These are phyloP conservation scores for Scedosporium boydii DNA, from an alignment of 2,329 filamentous ascomycete species.

Conservation along the genomic window DNA sequence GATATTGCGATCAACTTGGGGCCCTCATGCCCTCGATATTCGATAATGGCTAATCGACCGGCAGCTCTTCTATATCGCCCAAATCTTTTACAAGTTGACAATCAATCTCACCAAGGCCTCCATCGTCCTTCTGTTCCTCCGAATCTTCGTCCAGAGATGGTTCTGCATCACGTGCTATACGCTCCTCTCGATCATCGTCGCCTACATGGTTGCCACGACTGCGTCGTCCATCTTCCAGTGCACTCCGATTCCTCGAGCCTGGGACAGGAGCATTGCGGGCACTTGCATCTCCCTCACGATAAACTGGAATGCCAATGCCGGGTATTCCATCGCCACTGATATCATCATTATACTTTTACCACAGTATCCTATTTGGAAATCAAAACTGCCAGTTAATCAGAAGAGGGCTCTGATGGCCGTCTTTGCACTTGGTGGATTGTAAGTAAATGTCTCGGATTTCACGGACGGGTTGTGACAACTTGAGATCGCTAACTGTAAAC, in stretches of 20 bases:
- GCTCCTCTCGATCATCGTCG: constrained; percentile 30
- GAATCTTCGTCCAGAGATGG: constrained; percentile 38
- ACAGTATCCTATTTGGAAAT: constrained; percentile 33
- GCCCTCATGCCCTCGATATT: too few relatives aligned
- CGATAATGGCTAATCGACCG: constrained; percentile 1
- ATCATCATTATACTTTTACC: constrained; percentile 35
- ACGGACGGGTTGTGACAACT: too few relatives aligned
- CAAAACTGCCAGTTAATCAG: constrained; percentile 29
- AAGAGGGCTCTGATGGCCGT: constrained; percentile 31
- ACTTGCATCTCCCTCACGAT: constrained; percentile 34
- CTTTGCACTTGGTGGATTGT: constrained; percentile 33
- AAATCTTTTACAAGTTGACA: constrained; percentile 44
- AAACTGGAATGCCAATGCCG: constrained; percentile 40
- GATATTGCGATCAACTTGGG: too few relatives aligned
- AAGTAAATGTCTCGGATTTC: constrained; percentile 15
- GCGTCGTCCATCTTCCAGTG: constrained; percentile 40
- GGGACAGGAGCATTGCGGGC: constrained; percentile 30
- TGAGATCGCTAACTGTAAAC: not conserved
- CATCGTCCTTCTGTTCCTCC: constrained; percentile 42
- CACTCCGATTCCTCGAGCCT: constrained; percentile 34
- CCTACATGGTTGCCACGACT: constrained; percentile 36
- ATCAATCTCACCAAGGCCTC: constrained; percentile 44
- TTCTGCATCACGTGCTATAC: constrained; percentile 33
- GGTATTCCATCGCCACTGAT: constrained; percentile 36
- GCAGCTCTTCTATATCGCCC: constrained; percentile 40